phyloP scores from a whole-genome alignment of 116 monocot species.

The Thalassia testudinum region DNA sequence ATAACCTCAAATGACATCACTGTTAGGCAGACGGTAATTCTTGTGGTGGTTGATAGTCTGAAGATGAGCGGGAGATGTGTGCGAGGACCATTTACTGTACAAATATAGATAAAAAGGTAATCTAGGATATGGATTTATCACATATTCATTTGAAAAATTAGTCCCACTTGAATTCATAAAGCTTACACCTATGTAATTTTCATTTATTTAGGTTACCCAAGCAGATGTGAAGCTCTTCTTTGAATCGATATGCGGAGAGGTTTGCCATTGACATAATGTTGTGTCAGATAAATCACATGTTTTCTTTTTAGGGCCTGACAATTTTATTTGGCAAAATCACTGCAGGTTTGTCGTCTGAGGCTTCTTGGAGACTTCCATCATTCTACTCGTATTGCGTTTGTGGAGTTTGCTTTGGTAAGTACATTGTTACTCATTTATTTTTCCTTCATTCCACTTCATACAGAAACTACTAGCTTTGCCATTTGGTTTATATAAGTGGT shows the following conservation, averaged over 20 bases:
- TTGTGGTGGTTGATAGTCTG: conserved; percentile 27
- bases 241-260: conserved; percentile 77
- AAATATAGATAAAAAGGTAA: conserved; percentile 92
- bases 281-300: neutral
- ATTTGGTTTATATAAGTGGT: too few relatives aligned
- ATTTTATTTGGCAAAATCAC: neutral
- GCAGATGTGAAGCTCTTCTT: conserved; percentile 74
- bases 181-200: neutral
- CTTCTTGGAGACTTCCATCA: conserved; percentile 76
- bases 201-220: conserved; percentile 41
- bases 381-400: conserved; percentile 83
- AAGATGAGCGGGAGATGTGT: conserved; percentile 91
- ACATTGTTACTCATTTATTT: too few relatives aligned
- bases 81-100: conserved; percentile 87
- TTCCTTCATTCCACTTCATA: too few relatives aligned
- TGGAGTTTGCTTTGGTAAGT: conserved; percentile 77
- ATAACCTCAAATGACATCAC: neutral
- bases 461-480: too few relatives aligned
- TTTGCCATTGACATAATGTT: conserved; percentile 15
- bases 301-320: neutral
- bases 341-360: conserved; percentile 62
- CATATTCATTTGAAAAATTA: neutral
- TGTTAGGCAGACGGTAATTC: neutral
- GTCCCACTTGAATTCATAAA: neutral
- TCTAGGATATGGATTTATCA: neutral